Evolutionary conservation across 805 yeast species (phyloP).

Genomic region (Saturnispora sanitii): DNA sequence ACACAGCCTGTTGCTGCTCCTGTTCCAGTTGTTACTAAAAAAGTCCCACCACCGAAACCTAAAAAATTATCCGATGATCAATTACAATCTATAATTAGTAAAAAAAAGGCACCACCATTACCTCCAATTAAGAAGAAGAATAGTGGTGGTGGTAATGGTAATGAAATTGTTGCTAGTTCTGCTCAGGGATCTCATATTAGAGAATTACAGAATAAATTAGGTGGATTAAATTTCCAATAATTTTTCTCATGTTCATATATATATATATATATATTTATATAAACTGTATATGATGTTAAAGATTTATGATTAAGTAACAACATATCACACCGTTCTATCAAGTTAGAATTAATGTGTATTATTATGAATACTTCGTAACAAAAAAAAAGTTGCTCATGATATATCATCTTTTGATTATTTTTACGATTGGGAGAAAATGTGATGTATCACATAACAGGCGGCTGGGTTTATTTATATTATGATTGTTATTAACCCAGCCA

Average conservation of each 20-base stretch:
- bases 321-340: too few species aligned
- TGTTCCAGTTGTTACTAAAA: conserved; percentile 6
- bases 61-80: conserved; percentile 5
- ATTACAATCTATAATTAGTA: conserved; percentile 8
- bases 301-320: too few species aligned
- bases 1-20: background rate
- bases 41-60: conserved; percentile 14
- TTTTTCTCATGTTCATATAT: background rate
- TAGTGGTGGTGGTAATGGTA: background rate
- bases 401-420: too few species aligned
- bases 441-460: conserved; percentile 1
- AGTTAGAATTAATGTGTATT: too few species aligned
- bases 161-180: conserved; percentile 7
- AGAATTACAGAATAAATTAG: conserved; percentile 24
- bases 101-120: conserved; percentile 10
- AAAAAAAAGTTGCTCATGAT: too few species aligned
- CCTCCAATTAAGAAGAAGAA: conserved; percentile 3
- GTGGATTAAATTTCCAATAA: conserved; percentile 18
- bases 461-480: background rate
- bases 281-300: background rate
- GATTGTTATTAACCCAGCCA: too few species aligned
- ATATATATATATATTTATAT: background rate
- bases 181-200: conserved; percentile 23
- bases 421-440: too few species aligned
- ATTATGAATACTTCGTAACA: too few species aligned